Percentiles rank a stretch among this genome's conserved stretches.
These are phyloP conservation scores for Coemansia sp. DNA, from an alignment of 192 early-diverging fungal genomes.

Conservation along the genomic window DNA sequence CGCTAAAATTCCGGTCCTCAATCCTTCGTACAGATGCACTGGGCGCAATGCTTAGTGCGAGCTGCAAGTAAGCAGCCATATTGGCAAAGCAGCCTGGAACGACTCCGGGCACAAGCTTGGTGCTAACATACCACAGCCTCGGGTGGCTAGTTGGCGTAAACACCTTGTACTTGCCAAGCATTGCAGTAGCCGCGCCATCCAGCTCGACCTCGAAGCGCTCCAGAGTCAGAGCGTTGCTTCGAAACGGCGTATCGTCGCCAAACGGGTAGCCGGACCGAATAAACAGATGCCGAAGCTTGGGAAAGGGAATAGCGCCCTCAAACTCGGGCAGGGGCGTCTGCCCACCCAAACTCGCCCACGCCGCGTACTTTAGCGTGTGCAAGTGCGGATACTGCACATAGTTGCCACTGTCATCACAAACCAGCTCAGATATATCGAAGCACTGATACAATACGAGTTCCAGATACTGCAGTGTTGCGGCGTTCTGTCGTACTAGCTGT, in stretches of 20 bases:
- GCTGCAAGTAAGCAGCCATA: too few species aligned
- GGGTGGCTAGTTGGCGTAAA: too few species aligned
- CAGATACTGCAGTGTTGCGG: background rate
- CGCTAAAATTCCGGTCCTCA: too few species aligned
- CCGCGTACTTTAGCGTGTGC: background rate
- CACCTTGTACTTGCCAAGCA: too few species aligned
- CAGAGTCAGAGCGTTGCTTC: background rate
- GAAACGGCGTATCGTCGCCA: background rate
- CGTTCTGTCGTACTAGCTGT: background rate
- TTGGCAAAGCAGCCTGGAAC: too few species aligned
- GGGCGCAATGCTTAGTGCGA: too few species aligned
- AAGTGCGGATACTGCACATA: background rate
- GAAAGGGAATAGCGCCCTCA: background rate
- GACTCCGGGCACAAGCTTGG: too few species aligned
- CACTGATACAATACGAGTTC: background rate
- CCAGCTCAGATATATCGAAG: background rate
- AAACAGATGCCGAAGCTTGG: too few species aligned
- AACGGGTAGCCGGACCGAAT: background rate
- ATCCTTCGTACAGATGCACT: too few species aligned
- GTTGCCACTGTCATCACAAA: background rate
- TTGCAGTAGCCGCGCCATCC: too few species aligned
- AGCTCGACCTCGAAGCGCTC: background rate
- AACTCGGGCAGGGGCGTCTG: background rate
- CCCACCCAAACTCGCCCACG: too few species aligned
- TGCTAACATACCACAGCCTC: too few species aligned